Percentiles rank a stretch among this genome's conserved stretches.
Evolutionary conservation across 768 basidiomycete genomes (phyloP).

Genomic region (Flagelloscypha sp.): DNA sequence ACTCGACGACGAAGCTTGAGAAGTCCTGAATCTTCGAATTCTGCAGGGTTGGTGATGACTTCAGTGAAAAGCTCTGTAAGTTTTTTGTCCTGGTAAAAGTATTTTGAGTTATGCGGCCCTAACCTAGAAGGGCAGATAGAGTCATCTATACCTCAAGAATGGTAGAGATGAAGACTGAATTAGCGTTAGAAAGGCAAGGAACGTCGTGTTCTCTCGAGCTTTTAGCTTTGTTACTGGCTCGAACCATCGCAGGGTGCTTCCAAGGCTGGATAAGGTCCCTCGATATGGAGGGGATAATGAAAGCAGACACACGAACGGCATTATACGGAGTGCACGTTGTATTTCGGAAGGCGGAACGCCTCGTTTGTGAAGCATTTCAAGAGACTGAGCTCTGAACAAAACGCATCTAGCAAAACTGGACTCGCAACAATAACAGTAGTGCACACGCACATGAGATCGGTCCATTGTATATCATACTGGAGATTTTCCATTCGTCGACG

Average conservation of each 20-base stretch:
- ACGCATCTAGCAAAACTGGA: constrained; percentile 6
- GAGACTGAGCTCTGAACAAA: constrained; percentile 47
- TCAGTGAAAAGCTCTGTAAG: constrained; percentile 68
- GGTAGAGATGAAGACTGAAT: constrained; percentile 83
- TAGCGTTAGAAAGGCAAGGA: constrained; percentile 91
- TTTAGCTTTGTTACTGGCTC: constrained; percentile 77
- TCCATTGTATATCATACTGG: constrained; percentile 71
- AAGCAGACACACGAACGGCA: constrained; percentile 70
- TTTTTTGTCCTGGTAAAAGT: constrained; percentile 54
- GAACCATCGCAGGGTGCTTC: constrained; percentile 95
- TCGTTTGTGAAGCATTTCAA: constrained; percentile 62
- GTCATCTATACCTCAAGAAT: constrained; percentile 60
- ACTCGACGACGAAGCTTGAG: constrained; percentile 72
- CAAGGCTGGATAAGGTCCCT: not conserved
- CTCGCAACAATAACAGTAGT: not conserved
- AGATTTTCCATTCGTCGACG: constrained; percentile 72
- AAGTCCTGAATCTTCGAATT: constrained; percentile 63
- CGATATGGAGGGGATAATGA: not conserved
- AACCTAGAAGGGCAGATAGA: not conserved
- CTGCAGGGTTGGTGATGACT: constrained; percentile 88
- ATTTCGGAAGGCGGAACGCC: constrained; percentile 71
- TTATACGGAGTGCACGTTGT: constrained; percentile 62
- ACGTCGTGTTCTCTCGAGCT: constrained; percentile 61
- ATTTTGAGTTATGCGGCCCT: not conserved
- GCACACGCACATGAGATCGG: constrained; percentile 81